Conservation (phyloP, 2,329 filamentous ascomycete species). For the Aspergillus ruber region DNA sequence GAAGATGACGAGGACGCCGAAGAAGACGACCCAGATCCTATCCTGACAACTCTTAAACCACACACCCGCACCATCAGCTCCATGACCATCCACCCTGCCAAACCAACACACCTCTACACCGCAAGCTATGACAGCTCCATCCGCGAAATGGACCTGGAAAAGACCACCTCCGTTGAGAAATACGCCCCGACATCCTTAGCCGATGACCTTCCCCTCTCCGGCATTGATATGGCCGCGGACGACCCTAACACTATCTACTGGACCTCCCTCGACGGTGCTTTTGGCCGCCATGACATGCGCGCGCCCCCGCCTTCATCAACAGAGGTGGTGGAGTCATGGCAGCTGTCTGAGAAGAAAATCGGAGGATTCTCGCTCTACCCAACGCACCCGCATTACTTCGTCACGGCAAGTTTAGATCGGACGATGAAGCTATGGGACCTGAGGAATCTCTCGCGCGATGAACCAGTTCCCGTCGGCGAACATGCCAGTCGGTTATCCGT, state of each 20-base stretch:
- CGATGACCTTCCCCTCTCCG: constrained; percentile 73
- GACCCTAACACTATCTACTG: constrained; percentile 75
- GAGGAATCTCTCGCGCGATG: constrained; percentile 60
- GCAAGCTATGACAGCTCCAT: constrained; percentile 92
- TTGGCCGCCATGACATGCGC: constrained; percentile 76
- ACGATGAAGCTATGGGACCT: constrained; percentile 91
- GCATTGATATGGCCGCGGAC: constrained; percentile 67
- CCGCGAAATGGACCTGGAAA: constrained; percentile 74
- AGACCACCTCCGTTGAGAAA: constrained; percentile 70
- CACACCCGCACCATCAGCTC: constrained; percentile 83
- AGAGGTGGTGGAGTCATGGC: constrained; percentile 54
- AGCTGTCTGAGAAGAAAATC: constrained; percentile 85
- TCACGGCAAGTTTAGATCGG: constrained; percentile 83
- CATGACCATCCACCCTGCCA: constrained; percentile 68
- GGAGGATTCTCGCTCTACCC: constrained; percentile 87
- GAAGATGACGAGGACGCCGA: constrained; percentile 64
- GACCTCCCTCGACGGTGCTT: constrained; percentile 72
- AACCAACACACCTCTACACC: constrained; percentile 70
- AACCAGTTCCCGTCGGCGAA: constrained; percentile 68
- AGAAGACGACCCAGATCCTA: constrained; percentile 59
- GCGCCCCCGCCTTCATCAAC: constrained; percentile 39
- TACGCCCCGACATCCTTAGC: constrained; percentile 66
- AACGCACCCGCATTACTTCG: constrained; percentile 69
- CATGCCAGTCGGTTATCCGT: constrained; percentile 80
- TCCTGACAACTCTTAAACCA: constrained; percentile 83